Evolutionary conservation across 306 rosid genomes (phyloP).

Genomic region (Acacia confusa): DNA sequence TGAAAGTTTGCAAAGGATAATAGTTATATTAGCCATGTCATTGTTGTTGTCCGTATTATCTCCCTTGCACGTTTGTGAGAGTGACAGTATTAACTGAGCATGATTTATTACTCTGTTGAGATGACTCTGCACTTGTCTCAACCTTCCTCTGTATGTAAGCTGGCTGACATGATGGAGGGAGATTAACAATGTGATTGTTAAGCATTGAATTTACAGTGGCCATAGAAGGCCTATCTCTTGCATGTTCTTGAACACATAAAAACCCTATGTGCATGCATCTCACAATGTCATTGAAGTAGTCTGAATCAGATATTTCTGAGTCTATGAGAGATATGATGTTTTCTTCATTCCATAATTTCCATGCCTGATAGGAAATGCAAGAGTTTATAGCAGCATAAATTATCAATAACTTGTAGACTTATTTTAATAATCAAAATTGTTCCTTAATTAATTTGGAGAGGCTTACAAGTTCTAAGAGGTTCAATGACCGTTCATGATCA

Average conservation of each 20-base stretch:
- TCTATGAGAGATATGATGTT: background rate
- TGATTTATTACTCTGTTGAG: background rate
- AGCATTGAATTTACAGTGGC: background rate
- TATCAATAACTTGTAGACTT: background rate
- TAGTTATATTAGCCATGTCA: background rate
- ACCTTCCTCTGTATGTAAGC: background rate
- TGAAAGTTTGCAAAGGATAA: background rate
- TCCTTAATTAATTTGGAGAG: background rate
- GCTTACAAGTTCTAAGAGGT: background rate
- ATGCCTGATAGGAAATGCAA: background rate
- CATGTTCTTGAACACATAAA: background rate
- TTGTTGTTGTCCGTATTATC: background rate
- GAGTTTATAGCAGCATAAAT: background rate
- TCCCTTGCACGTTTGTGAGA: background rate
- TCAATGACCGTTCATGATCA: background rate
- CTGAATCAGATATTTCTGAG: background rate
- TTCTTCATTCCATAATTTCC: conserved; percentile 3
- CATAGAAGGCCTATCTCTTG: conserved; percentile 3
- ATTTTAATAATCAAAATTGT: background rate
- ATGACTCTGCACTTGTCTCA: background rate
- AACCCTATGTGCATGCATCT: background rate
- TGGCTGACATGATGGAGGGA: background rate
- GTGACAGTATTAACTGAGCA: background rate
- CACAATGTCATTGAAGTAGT: background rate
- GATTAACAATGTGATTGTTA: background rate